Percentiles rank a stretch among this genome's conserved stretches.
Evolutionary conservation across 2,329 filamentous ascomycete species (phyloP).

Genomic region (Diplodia corticola): DNA sequence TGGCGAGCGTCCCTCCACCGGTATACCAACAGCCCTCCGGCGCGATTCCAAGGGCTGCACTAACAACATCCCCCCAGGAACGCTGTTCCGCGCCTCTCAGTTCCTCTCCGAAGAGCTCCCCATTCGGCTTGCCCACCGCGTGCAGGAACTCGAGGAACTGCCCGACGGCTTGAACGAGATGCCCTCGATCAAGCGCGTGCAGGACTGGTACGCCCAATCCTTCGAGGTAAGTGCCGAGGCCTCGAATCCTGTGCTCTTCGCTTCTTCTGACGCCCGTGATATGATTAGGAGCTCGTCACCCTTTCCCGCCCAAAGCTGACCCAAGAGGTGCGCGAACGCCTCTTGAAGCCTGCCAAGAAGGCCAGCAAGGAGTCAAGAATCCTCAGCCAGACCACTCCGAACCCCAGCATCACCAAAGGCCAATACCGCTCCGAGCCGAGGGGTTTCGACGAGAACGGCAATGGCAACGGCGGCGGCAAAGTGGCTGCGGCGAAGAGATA

Average conservation of each 20-base stretch:
- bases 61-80: constrained; percentile 56
- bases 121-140: constrained; percentile 92
- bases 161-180: constrained; percentile 97
- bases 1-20: constrained; percentile 83
- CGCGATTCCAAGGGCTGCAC: neutral
- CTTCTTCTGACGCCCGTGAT: constrained; percentile 26
- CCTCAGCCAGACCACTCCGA: constrained; percentile 79
- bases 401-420: constrained; percentile 83
- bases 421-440: constrained; percentile 65
- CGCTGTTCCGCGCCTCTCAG: constrained; percentile 94
- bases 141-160: constrained; percentile 87
- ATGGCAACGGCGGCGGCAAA: constrained; percentile 53
- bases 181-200: constrained; percentile 92
- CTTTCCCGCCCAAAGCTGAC: constrained; percentile 76
- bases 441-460: constrained; percentile 41
- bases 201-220: constrained; percentile 98
- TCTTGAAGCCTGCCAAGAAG: constrained; percentile 67
- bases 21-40: neutral
- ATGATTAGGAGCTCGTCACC: constrained; percentile 79
- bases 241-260: constrained; percentile 14
- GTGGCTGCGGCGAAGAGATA: constrained; percentile 65
- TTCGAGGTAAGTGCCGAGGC: constrained; percentile 76
- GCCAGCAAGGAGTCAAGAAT: constrained; percentile 63
- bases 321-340: constrained; percentile 72
- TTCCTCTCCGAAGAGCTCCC: constrained; percentile 98